Percentiles rank a stretch among this genome's conserved stretches.
phyloP scores from a whole-genome alignment of 1,139 yeast species.

The Hemisphaericaspora xylanilytica region DNA sequence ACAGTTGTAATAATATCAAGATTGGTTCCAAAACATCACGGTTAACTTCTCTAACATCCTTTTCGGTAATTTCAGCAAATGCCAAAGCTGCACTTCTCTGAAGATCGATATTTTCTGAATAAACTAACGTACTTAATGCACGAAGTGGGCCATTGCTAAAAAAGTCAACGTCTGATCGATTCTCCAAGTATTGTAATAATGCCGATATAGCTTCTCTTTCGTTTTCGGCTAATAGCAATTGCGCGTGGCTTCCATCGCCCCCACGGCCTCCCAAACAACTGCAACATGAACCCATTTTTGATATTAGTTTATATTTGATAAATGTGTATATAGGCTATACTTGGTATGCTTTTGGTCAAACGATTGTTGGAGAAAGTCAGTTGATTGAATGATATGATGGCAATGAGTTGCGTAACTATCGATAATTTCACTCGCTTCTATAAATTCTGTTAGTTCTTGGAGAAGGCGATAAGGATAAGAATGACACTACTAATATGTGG shows the following conservation, averaged over 20 bases:
- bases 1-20: constrained; percentile 76
- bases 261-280: constrained; percentile 50
- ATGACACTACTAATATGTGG: too few relatives aligned
- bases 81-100: constrained; percentile 98
- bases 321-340: too few relatives aligned
- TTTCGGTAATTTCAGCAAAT: constrained; percentile 97
- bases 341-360: neutral
- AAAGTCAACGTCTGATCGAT: constrained; percentile 80
- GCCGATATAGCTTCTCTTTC: constrained; percentile 96
- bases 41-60: constrained; percentile 86
- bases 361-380: neutral
- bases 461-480: too few relatives aligned
- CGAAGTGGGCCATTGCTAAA: constrained; percentile 87
- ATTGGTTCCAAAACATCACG: constrained; percentile 93
- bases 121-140: constrained; percentile 88
- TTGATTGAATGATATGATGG: too few relatives aligned
- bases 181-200: constrained; percentile 82
- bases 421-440: too few relatives aligned
- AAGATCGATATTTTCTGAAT: constrained; percentile 89
- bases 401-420: neutral
- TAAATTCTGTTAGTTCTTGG: too few relatives aligned
- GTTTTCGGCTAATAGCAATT: constrained; percentile 84
- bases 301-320: neutral
- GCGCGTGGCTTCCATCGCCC: constrained; percentile 58
- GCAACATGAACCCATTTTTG: constrained; percentile 65